Conservation (phyloP, 495 filamentous ascomycete genomes). For the Hypomontagnella monticulosa region DNA sequence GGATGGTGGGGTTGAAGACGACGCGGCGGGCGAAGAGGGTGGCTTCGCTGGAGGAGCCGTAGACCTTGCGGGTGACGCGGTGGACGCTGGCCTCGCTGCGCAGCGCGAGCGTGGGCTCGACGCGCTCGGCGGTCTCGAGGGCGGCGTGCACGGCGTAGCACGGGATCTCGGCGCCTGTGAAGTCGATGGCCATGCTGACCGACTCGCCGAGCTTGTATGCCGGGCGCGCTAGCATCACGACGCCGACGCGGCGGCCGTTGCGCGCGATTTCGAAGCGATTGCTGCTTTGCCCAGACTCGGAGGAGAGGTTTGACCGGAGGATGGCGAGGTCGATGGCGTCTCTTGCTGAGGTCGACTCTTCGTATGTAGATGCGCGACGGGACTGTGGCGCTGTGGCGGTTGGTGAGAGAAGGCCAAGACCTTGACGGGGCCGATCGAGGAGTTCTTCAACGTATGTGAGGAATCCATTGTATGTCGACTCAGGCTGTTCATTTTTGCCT, state of each 20-base stretch:
- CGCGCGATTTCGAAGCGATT: constrained; percentile 96
- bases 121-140: constrained; percentile 80
- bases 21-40: constrained; percentile 81
- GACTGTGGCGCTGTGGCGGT: constrained; percentile 65
- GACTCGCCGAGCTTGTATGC: constrained; percentile 91
- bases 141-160: constrained; percentile 82
- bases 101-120: constrained; percentile 82
- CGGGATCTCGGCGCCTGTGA: constrained; percentile 74
- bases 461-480: constrained; percentile 68
- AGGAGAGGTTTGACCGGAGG: constrained; percentile 73
- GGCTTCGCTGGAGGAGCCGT: constrained; percentile 79
- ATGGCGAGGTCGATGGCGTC: constrained; percentile 93
- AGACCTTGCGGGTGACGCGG: constrained; percentile 82
- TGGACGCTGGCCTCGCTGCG: constrained; percentile 83
- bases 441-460: constrained; percentile 81
- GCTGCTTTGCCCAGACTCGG: constrained; percentile 68
- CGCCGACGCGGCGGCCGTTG: constrained; percentile 83
- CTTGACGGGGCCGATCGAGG: constrained; percentile 67
- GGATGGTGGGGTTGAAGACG: constrained; percentile 82
- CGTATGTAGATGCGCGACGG: constrained; percentile 61
- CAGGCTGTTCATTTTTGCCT: constrained; percentile 25
- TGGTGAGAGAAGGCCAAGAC: constrained; percentile 73
- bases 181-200: constrained; percentile 83
- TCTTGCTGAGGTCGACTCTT: constrained; percentile 67
- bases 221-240: constrained; percentile 87